Conservation (phyloP, 1,284 basidiomycete genomes). For the Apiotrichum porosum region DNA sequence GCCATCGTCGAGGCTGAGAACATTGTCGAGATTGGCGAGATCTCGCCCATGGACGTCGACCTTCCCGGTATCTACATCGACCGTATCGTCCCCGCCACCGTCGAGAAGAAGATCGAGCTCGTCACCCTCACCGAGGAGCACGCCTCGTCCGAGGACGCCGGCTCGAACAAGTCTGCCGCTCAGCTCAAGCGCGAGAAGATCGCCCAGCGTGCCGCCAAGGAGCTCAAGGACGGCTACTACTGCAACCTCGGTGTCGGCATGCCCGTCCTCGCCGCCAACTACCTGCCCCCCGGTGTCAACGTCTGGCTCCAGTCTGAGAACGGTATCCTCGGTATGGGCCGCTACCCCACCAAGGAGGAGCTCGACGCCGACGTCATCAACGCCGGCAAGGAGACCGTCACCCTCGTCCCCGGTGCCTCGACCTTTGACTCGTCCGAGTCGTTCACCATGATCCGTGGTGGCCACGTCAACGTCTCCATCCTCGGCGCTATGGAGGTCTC, state of each 20-base stretch:
- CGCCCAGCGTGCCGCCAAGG: constrained; percentile 72
- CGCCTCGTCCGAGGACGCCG: constrained; percentile 12
- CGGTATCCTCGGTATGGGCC: constrained; percentile 90
- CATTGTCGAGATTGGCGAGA: constrained; percentile 78
- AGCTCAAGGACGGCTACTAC: constrained; percentile 85
- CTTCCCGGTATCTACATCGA: constrained; percentile 82
- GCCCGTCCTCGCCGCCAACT: constrained; percentile 87
- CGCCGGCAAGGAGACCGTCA: constrained; percentile 94
- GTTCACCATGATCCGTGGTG: constrained; percentile 94
- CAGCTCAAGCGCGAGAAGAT: constrained; percentile 61
- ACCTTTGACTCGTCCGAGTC: constrained; percentile 62
- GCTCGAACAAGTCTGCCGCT: constrained; percentile 17
- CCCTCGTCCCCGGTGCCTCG: constrained; percentile 83
- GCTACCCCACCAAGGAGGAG: constrained; percentile 79
- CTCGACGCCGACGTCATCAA: constrained; percentile 94
- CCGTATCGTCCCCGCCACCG: constrained; percentile 73
- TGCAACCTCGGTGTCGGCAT: constrained; percentile 72
- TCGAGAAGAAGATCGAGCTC: constrained; percentile 75
- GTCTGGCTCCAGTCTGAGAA: constrained; percentile 96
- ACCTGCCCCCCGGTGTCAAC: constrained; percentile 68
- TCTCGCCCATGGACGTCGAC: constrained; percentile 76
- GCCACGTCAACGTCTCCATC: constrained; percentile 91
- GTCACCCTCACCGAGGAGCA: constrained; percentile 52
- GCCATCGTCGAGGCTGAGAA: constrained; percentile 94
- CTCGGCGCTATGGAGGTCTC: constrained; percentile 89